Base-by-base conservation (phyloP, 169 alveolate genomes). In the Cyclospora cayetanensis region DNA sequence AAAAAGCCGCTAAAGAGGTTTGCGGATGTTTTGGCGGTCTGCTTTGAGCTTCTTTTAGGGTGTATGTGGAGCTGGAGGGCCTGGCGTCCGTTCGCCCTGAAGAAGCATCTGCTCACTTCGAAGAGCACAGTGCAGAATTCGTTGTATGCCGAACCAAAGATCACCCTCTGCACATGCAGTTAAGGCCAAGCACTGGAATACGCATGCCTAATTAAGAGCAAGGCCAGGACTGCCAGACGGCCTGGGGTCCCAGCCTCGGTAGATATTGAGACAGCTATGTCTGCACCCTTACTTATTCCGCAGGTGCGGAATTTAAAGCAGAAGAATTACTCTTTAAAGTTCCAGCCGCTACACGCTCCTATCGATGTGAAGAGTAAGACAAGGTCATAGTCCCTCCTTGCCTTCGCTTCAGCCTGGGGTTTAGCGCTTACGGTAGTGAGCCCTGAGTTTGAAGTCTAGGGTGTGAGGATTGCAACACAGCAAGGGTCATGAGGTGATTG, bases 61-160 rank as follows among this genome's bases (percentile, higher is more conserved):
- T 50, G 27, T 50, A 80, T 20, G 76, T 80, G 53, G 76, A 80
- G 22, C 76, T 80, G 89, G 89, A 80, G 20, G 89, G 89, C 76
- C 55, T 80, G 22, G 42, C 27, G 25, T 42, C 25, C 52, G 76
- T 80, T 53, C 29, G 76, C 18, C 50, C 70, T 1, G 89, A 80
- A n/a, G 89, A 70, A 20, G 53, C 89, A 15, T 27, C 55, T 4
- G 89, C 37, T 37, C 89, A 22, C 12, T 80, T 80, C 39, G 89
- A 80, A 63, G 72, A 80, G 29, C 35, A 46, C 20, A 50, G 89
- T 63, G 89, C 89, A 12, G 74, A 80, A 53, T 18, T 80, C 22
- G 53, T 80, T 55, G 89, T 80, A 80, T n/a, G 89, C 35, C 22
- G 37, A n/a, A n/a, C n/a, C n/a, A n/a, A n/a, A n/a, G n/a, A n/a